Evolutionary conservation across 306 rosid species (phyloP), one percentile per base, ranked within the genome.

Genomic region (Quercus agrifolia): DNA sequence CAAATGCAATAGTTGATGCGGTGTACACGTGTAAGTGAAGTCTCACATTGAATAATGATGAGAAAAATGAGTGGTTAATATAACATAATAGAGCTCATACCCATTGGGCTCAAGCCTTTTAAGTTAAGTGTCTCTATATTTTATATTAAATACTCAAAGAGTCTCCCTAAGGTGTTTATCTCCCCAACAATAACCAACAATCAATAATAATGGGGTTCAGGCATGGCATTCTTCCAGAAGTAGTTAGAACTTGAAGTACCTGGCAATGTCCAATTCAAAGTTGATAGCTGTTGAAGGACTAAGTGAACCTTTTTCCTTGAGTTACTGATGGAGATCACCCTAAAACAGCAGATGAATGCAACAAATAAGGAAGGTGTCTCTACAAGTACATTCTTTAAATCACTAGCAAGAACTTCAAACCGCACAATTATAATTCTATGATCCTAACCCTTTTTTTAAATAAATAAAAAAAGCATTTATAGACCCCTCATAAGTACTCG

Each of bases 401-500:
- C 19, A 31, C 79, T 76, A 78, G 30, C 56, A 74, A 73, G 71
- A 66, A 18, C 52, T 61, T 28, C 19, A 74, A 71, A 3, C 27
- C 15, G 75, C 61, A 69, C 49, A 80, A 70, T 46, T 78, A 67
- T 19, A 4, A 3, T 69, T 21, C 18, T 8, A 54, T 31, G 35
- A 31, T 5, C 35, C 6, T 31, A 31, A 31, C 5, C 35, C 35
- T 31, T 31, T 4, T 31, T 30, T n/a, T n/a, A n/a, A 28, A 71
- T 71, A 57, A 55, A 18, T 23, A 74, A 75, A 69, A 25, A 64
- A 51, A 52, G 74, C 56, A 82, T 62, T 46, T 58, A 62, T 55
- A 77, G 89, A 93, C 99, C 96, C 98, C 99, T 89, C 91, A 86
- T 77, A 96, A 89, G 87, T 91, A 96, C 87, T 96, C 99, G 5